A percentile compares a stretch with the other conserved stretches of the same genome.
phyloP scores from a whole-genome alignment of 73 alveolate species.

The Effrenium voratum region DNA sequence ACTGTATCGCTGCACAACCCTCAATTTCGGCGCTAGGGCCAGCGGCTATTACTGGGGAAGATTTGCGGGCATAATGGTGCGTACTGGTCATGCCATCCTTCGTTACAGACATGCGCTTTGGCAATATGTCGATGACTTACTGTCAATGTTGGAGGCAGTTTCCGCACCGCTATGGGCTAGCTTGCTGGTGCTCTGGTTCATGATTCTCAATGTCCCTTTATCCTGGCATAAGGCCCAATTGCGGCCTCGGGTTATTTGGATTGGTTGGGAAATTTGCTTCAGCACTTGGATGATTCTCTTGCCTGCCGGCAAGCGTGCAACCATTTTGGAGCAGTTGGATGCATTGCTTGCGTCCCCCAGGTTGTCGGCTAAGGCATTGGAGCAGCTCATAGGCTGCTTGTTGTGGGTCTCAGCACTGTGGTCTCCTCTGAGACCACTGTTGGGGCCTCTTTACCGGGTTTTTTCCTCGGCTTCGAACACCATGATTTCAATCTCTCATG shows the following conservation, averaged over 20 bases:
- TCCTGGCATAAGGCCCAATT: conserved; percentile 14
- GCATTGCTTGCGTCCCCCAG: not conserved
- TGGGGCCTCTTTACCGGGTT: not conserved
- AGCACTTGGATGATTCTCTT: not conserved
- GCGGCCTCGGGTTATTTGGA: not conserved
- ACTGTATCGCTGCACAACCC: not conserved
- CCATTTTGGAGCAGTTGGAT: not conserved
- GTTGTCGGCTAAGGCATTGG: not conserved
- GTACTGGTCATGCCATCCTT: not conserved
- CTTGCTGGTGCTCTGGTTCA: not conserved
- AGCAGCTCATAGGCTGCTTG: not conserved
- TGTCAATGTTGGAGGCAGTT: not conserved
- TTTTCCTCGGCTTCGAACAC: not conserved
- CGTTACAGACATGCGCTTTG: not conserved
- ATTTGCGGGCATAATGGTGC: not conserved
- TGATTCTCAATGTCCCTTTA: not conserved
- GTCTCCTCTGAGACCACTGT: not conserved
- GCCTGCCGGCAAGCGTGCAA: not conserved
- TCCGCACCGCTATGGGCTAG: not conserved
- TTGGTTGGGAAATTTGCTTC: not conserved
- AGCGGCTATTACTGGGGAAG: not conserved
- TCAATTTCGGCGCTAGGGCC: conserved; percentile 27
- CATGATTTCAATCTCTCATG: not conserved
- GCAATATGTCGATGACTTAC: not conserved
- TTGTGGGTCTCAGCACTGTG: not conserved